Evolutionary conservation across 2,329 filamentous ascomycete genomes (phyloP).

Genomic region (Neophaeococcomyces aloes): DNA sequence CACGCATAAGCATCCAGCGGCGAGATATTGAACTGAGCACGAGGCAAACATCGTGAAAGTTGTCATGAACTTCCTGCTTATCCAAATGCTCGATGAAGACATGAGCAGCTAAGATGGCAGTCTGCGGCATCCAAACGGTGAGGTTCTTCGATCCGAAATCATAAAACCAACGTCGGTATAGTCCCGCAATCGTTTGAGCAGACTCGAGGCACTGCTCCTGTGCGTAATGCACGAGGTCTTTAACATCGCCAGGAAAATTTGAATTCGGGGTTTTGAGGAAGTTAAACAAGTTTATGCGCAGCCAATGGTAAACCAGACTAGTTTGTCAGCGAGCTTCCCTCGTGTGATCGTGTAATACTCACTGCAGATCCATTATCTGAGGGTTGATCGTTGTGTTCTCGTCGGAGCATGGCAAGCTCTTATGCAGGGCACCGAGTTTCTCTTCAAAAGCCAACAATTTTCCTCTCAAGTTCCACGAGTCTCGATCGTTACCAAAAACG

Average conservation of each 20-base stretch:
- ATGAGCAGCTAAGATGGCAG: neutral
- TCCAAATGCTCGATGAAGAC: neutral
- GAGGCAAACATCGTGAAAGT: neutral
- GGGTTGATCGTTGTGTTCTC: neutral
- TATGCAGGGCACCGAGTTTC: neutral
- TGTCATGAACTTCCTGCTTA: neutral
- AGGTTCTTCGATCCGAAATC: neutral
- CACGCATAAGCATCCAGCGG: neutral
- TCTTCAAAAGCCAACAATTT: neutral
- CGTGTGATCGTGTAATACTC: neutral
- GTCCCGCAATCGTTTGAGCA: neutral
- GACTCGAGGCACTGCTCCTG: neutral
- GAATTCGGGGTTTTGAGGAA: neutral
- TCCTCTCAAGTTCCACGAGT: neutral
- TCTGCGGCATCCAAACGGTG: neutral
- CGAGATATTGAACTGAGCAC: neutral
- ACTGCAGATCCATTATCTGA: slow-evolving; percentile 2
- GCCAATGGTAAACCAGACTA: slow-evolving; percentile 1
- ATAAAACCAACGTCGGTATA: neutral
- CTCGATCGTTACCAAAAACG: neutral
- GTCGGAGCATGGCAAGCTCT: neutral
- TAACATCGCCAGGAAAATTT: too few relatives aligned
- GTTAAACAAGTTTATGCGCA: neutral
- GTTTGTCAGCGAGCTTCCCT: neutral
- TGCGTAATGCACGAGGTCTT: neutral